Evolutionary conservation across 208 protist genomes (phyloP).

Genomic region (Leishmania guyanensis): DNA sequence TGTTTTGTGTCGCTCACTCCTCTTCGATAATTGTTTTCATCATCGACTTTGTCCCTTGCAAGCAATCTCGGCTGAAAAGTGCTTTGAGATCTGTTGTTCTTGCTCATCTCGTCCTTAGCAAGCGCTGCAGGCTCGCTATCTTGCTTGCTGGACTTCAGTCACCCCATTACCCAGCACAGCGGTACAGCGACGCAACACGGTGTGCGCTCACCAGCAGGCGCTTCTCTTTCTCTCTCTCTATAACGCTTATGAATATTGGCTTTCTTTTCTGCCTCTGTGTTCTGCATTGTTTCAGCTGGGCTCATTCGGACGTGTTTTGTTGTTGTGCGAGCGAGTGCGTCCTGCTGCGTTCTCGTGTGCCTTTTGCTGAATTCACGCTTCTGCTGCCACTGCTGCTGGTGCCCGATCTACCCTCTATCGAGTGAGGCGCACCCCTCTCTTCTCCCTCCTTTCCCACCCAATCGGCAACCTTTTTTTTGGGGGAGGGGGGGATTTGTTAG

Average conservation of each 20-base stretch:
- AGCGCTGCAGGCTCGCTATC: not conserved
- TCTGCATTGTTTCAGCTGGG: not conserved
- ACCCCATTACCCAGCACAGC: not conserved
- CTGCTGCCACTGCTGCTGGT: not conserved
- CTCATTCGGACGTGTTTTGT: not conserved
- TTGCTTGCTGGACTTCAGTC: not conserved
- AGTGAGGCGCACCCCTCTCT: not conserved
- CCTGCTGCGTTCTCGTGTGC: not conserved
- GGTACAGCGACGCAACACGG: not conserved
- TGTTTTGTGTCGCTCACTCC: not conserved
- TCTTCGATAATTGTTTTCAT: not conserved
- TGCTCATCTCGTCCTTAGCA: not conserved
- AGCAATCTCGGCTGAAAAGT: not conserved
- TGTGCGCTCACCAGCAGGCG: not conserved
- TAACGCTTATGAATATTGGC: not conserved
- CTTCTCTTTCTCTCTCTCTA: not conserved
- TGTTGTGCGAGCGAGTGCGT: not conserved
- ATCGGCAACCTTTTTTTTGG: not conserved
- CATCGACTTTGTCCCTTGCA: not conserved
- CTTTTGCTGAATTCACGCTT: not conserved
- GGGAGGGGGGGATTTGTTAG: no score
- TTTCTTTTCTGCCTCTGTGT: not conserved
- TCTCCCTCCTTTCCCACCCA: not conserved
- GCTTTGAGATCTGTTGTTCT: not conserved
- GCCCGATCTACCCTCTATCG: not conserved